Conservation (phyloP, 2,329 filamentous ascomycete species). For the Neoscytalidium dimidiatum region DNA sequence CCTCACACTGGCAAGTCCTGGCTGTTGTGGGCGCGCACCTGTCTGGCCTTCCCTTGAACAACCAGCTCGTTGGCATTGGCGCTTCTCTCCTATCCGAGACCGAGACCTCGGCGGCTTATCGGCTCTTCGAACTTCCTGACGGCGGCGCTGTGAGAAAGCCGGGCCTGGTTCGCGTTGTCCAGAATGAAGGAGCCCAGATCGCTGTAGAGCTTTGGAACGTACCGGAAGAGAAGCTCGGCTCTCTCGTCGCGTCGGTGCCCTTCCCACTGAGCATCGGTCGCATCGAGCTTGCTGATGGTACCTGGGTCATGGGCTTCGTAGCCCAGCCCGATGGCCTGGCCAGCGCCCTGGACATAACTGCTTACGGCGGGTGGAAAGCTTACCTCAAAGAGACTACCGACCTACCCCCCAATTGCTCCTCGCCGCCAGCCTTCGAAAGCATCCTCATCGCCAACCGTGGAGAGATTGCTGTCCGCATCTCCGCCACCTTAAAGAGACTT, state of each 20-base stretch:
- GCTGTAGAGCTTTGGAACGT: not conserved
- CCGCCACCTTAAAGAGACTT: slow-evolving; percentile 38
- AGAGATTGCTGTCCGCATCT: slow-evolving; percentile 51
- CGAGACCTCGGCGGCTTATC: not conserved
- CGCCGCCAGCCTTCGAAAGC: slow-evolving; percentile 46
- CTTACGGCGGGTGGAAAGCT: not conserved
- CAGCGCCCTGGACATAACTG: not conserved
- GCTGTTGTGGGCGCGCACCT: not conserved
- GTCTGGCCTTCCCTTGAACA: not conserved
- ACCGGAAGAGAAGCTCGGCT: not conserved
- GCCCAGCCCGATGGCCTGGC: not conserved
- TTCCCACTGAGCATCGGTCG: not conserved
- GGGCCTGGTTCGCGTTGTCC: not conserved
- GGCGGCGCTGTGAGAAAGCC: not conserved
- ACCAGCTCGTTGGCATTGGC: not conserved
- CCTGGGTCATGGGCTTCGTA: not conserved
- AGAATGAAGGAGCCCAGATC: not conserved
- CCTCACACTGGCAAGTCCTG: not conserved
- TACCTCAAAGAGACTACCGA: not conserved
- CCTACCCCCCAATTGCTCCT: not conserved
- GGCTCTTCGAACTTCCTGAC: not conserved
- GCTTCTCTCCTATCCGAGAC: not conserved
- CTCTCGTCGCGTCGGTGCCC: not conserved
- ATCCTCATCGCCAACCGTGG: slow-evolving; percentile 63
- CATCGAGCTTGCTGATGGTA: not conserved